Percentiles rank a stretch among this genome's conserved stretches.
Evolutionary conservation across 176 grass and related monocot genomes (phyloP).

Genomic region (Eremochloa ophiuroides): DNA sequence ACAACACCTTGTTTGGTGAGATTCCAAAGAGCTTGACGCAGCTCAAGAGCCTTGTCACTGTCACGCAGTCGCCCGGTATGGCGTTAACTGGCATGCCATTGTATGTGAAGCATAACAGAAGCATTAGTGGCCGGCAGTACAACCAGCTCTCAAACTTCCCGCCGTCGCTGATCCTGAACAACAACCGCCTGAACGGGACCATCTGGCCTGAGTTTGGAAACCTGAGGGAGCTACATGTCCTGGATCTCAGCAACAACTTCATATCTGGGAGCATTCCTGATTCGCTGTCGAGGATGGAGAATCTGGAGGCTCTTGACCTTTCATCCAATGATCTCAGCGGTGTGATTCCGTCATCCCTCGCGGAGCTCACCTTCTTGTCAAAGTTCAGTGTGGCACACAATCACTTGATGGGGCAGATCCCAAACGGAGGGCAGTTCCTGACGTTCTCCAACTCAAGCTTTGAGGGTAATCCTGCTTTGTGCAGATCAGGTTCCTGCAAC

Average conservation of each 20-base stretch:
- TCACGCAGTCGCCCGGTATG: conserved; percentile 26
- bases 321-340: conserved; percentile 85
- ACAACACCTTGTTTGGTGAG: conserved; percentile 75
- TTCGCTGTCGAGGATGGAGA: conserved; percentile 71
- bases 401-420: conserved; percentile 62
- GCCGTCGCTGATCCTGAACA: conserved; percentile 70
- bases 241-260: conserved; percentile 84
- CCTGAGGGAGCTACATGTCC: conserved; percentile 78
- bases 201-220: conserved; percentile 85
- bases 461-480: conserved; percentile 80
- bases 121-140: conserved; percentile 71
- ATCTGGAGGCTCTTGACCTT: conserved; percentile 88
- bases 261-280: conserved; percentile 75
- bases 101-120: conserved; percentile 88
- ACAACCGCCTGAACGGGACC: conserved; percentile 68
- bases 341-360: conserved; percentile 67
- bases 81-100: conserved; percentile 61
- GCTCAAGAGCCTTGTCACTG: conserved; percentile 64
- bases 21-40: conserved; percentile 68
- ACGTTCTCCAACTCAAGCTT: conserved; percentile 92
- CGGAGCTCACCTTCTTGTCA: conserved; percentile 81
- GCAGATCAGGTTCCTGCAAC: conserved; percentile 53
- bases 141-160: conserved; percentile 95
- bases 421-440: conserved; percentile 75
- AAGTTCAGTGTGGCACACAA: conserved; percentile 95